Percentiles rank a stretch among this genome's conserved stretches.
These are phyloP conservation scores for Symbiodinium pilosum DNA, from an alignment of 73 alveolate genomes.

Conservation along the genomic window DNA sequence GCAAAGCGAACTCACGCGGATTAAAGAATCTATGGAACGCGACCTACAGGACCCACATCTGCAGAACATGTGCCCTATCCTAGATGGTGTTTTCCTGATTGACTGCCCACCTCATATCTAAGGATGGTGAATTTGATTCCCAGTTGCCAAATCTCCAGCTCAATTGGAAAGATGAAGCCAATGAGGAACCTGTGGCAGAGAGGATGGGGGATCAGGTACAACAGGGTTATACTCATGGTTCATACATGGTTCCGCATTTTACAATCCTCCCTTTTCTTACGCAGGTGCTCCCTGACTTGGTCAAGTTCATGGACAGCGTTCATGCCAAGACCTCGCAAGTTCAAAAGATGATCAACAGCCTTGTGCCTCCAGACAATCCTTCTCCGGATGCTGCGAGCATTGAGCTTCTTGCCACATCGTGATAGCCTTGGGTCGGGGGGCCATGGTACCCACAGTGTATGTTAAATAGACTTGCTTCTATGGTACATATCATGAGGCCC, in stretches of 20 bases:
- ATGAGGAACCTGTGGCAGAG: slow-evolving; percentile 18
- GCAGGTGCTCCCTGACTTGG: background rate
- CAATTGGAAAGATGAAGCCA: background rate
- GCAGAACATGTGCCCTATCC: background rate
- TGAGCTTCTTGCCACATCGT: too few species aligned
- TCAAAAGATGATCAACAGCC: slow-evolving; percentile 17
- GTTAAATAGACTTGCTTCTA: too few species aligned
- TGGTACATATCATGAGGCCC: too few species aligned
- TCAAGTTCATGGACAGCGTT: slow-evolving; percentile 30
- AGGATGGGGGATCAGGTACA: slow-evolving; percentile 32
- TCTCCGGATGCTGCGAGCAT: too few species aligned
- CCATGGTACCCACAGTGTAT: too few species aligned
- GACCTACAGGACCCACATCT: too few species aligned
- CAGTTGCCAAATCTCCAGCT: background rate
- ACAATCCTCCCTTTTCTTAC: too few species aligned
- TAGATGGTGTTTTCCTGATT: too few species aligned
- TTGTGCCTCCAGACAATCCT: too few species aligned
- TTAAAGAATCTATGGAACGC: background rate
- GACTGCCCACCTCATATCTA: background rate
- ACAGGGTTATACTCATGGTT: too few species aligned
- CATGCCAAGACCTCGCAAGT: background rate
- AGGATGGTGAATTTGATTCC: background rate
- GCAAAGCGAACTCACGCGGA: background rate
- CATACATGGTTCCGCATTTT: too few species aligned
- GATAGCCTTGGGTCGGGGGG: too few species aligned